phyloP scores from a whole-genome alignment of 148 eudicot species.

The Camellia japonica region DNA sequence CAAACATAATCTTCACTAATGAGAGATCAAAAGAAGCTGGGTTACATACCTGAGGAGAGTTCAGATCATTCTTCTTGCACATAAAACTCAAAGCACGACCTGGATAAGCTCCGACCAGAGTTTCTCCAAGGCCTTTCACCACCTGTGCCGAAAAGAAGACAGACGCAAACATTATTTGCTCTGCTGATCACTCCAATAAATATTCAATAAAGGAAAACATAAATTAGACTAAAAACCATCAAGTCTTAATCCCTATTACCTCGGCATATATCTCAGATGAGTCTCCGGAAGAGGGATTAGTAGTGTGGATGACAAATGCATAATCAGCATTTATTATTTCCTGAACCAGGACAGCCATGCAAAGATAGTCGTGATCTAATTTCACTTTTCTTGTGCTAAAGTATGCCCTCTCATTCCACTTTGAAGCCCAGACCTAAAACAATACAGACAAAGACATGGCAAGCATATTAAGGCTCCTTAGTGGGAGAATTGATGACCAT shows the following conservation, averaged over 20 bases:
- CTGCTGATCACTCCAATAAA: background rate
- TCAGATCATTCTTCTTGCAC: slow-evolving; percentile 68
- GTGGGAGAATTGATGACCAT: background rate
- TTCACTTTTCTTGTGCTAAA: slow-evolving; percentile 89
- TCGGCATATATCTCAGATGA: slow-evolving; percentile 88
- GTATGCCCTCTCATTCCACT: slow-evolving; percentile 96
- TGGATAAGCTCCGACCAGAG: slow-evolving; percentile 94
- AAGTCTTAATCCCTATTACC: slow-evolving; percentile 37
- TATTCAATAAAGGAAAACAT: background rate
- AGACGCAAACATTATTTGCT: background rate
- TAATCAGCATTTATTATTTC: slow-evolving; percentile 93
- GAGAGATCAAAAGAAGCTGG: background rate
- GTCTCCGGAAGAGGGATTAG: slow-evolving; percentile 94
- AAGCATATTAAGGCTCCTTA: background rate
- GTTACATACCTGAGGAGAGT: slow-evolving; percentile 54
- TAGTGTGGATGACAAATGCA: slow-evolving; percentile 95
- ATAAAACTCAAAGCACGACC: slow-evolving; percentile 82
- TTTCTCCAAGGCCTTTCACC: slow-evolving; percentile 97
- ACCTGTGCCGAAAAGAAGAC: slow-evolving; percentile 41
- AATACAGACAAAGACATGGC: background rate
- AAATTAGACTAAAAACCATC: background rate
- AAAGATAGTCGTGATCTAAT: slow-evolving; percentile 78
- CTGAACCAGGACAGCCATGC: slow-evolving; percentile 98
- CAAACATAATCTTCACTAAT: too few relatives aligned
- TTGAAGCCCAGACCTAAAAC: slow-evolving; percentile 95